Conservation (phyloP, 139 green algal species). For the Volvox reticuliferus region DNA sequence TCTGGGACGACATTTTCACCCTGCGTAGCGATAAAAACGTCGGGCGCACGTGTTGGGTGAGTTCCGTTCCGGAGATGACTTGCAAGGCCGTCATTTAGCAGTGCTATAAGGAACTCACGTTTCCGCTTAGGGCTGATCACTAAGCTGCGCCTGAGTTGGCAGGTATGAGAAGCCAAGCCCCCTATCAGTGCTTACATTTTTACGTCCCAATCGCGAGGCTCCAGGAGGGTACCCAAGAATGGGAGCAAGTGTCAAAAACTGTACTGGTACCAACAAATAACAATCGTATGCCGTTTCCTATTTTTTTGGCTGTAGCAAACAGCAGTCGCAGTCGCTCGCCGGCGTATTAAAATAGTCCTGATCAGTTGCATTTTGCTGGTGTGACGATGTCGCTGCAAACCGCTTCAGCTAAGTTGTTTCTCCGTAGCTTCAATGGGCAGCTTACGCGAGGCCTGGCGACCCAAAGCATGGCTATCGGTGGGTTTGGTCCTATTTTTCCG, state of each 20-base stretch:
- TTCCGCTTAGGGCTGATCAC: neutral
- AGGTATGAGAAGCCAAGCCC: neutral
- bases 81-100: neutral
- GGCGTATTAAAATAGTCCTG: too few relatives aligned
- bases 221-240: neutral
- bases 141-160: neutral
- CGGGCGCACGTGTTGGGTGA: neutral
- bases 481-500: neutral
- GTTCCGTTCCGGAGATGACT: constrained; percentile 20
- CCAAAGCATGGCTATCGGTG: constrained; percentile 3
- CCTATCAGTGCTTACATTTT: too few relatives aligned
- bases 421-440: constrained; percentile 26
- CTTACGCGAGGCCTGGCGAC: neutral
- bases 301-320: too few relatives aligned
- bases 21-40: neutral
- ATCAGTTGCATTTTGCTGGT: neutral
- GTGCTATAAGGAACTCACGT: neutral
- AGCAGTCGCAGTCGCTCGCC: too few relatives aligned
- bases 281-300: too few relatives aligned
- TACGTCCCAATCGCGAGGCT: neutral
- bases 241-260: too few relatives aligned
- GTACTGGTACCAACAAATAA: too few relatives aligned
- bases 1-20: constrained; percentile 48
- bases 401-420: constrained; percentile 17
- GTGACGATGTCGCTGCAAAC: constrained; percentile 37